Base-by-base conservation (phyloP, 1,139 yeast species). In the Entelexis paramagnoliae region DNA sequence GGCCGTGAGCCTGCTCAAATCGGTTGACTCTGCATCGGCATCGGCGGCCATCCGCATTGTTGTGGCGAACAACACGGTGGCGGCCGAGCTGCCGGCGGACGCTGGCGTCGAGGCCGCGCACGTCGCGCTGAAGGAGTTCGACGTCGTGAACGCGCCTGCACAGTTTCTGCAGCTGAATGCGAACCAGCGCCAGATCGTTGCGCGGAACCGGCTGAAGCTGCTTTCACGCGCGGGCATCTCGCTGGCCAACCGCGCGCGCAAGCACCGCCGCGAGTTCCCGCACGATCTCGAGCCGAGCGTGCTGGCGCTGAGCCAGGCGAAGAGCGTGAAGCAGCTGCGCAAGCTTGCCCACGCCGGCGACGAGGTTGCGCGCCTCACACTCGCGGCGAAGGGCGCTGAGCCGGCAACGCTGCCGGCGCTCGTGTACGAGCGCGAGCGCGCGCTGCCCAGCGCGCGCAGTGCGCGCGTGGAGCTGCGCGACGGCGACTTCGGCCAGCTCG, bases 1-100 rank as follows among this genome's bases (percentile, higher is more conserved):
- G 20, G 78, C 87, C 2, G 57, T 67, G 48, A 60, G 65, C 2
- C 68, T 80, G 5, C 63, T 79, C 46, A 59, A 64, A 2, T 52
- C 55, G 26, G 47, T 60, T 8, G 52, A 55, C 33, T 42, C 57
- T 8, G 48, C 58, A n/a, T 39, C 57, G 10, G 48, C 58, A n/a
- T 38, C 60, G 10, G 53, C 55, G 33, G 30, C 39, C 56, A 52
- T 16, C 41, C 39, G 24, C 46, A 48, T 53, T 8, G 60, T 63
- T 19, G 59, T 57, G 2, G 58, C 49, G 30, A 62, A 63, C 52
- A 59, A 60, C 44, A 35, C 49, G 34, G 52, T 62, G 14, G 45
- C 57, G 2, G 54, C 60, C 44, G 48, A 54, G 32, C 45, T 36
- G 33, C 42, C 40, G 11, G 42, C 44, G 16, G 46, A 29, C 14